Base-by-base conservation (phyloP, 2,329 filamentous ascomycete genomes). In the Trichoderma harzianum region DNA sequence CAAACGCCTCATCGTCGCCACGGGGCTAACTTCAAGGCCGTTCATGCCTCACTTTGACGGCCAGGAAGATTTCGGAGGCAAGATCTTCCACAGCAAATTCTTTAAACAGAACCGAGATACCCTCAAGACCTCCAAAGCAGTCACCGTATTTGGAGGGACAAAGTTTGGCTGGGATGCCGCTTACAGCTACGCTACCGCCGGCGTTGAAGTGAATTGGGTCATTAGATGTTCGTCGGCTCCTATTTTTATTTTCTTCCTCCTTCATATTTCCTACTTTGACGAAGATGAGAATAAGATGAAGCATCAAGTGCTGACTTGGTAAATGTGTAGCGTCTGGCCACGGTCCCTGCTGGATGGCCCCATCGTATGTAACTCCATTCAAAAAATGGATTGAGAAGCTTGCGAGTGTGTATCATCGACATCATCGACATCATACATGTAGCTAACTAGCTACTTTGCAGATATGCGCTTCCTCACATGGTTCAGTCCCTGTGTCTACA, bases 401-500 rank as follows among this genome's bases (percentile, higher is more conserved):
- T 5, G 86, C 91, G 5, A 86, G 87, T 83, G 72, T 70, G 82
- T 80, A 8, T 28, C 43, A 1, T 32, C 4, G 36, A 7, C 34
- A 32, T 39, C 36, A 30, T 60, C 5, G 21, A n/a, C 3, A 5
- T 4, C 24, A 1, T 5, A 10, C 21, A 34, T 4, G 6, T 21
- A 18, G 7, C 57, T 61, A 21, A 69, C n/a, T 3, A 7, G 6
- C 6, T 18, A 3, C 7, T 14, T n/a, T 10, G n/a, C 67, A 84
- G 83, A 85, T 36, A 91, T 88, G 0, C 89, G 92, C 0, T 85
- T 92, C 74, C 81, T 94, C 68, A 92, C 89, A 2, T 94, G 91
- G 89, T 89, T 95, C 79, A 90, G 88, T 66, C 92, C 93, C 0
- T 94, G 92, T 77, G 86, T 92, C 16, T 95, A 91, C 90, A 91